Evolutionary conservation across 345 rosid genomes (phyloP).

Genomic region (Acer negundo): DNA sequence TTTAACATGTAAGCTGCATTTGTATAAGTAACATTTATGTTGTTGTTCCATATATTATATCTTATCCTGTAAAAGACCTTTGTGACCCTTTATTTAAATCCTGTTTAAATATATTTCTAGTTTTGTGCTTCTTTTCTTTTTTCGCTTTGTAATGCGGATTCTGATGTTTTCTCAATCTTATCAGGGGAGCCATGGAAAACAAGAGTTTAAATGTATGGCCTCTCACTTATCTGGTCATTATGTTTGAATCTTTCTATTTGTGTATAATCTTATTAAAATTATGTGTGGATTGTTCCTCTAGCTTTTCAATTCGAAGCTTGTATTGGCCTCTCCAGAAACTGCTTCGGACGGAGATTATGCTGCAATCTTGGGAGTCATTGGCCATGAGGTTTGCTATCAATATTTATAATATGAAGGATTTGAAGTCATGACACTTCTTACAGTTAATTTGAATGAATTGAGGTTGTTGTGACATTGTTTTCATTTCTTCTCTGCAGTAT

Average conservation of each 20-base stretch:
- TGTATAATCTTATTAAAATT: slow-evolving; percentile 14
- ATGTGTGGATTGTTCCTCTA: slow-evolving; percentile 33
- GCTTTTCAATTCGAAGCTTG: slow-evolving; percentile 98
- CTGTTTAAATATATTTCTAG: slow-evolving; percentile 7
- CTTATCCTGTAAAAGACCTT: background rate
- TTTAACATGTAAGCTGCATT: slow-evolving; percentile 79
- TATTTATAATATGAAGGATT: background rate
- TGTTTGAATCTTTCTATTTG: background rate
- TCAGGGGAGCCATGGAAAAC: slow-evolving; percentile 99
- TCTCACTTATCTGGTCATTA: slow-evolving; percentile 5
- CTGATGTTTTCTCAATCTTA: slow-evolving; percentile 22
- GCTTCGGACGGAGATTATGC: slow-evolving; percentile 96
- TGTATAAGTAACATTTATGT: background rate
- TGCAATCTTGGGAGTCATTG: slow-evolving; percentile 96
- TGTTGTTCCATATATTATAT: background rate
- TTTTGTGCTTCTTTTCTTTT: slow-evolving; percentile 9
- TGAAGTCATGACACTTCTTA: background rate
- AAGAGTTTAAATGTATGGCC: slow-evolving; percentile 89
- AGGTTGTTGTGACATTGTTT: slow-evolving; percentile 24
- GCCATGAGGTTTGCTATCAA: slow-evolving; percentile 77
- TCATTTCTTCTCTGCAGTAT: slow-evolving; percentile 61
- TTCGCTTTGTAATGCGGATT: background rate
- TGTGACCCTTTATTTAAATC: background rate
- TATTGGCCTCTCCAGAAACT: slow-evolving; percentile 97
- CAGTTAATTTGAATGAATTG: background rate